Evolutionary conservation across 129 eudicot species (phyloP), one percentile per base, ranked within the genome.

Genomic region (Silybum marianum): DNA sequence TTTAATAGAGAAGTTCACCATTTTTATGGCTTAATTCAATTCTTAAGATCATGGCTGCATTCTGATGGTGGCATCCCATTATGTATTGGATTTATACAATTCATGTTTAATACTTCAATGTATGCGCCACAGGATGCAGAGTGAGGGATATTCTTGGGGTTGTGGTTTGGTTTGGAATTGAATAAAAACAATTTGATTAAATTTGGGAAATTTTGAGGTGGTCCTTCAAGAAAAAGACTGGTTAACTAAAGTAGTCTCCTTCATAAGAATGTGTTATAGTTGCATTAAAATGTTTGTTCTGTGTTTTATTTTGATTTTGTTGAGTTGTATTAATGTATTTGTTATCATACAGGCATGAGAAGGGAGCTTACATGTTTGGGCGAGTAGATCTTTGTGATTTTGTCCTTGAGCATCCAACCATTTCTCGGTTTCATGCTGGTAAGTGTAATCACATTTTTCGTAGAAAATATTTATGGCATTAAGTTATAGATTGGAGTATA

Each of bases 281-380:
- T 34, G 75, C 28, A 8, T n/a, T 11, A 58, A 58, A 19, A 58
- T n/a, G 10, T 3, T 26, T 73, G 36, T 18, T n/a, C 14, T 69
- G 21, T 81, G 74, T 40, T 74, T 10, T 6, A 8, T 36, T 34
- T 73, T 81, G 23, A 9, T 46, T 2, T 66, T 65, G 7, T 10
- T 77, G 80, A 21, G 42, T 10, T 78, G 72, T 36, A 28, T 19
- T 9, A 28, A 28, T 63, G 46, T 77, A 11, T 28, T 28, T 28
- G 30, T 28, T 28, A 28, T 66, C 22, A 38, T 32, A 40, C 84
- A 96, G 99, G 78, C 63, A 90, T 54, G 86, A 93, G 91, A 96
- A 96, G 81, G 99, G 99, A 73, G 99, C 99, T 34, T 96, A 93
- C 90, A 96, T 96, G 98, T 96, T 96, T 84, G 99, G 99, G 42